These are phyloP conservation scores for Paecilomyces fulvus DNA, from an alignment of 2,329 filamentous ascomycete genomes.

Conservation along the genomic window DNA sequence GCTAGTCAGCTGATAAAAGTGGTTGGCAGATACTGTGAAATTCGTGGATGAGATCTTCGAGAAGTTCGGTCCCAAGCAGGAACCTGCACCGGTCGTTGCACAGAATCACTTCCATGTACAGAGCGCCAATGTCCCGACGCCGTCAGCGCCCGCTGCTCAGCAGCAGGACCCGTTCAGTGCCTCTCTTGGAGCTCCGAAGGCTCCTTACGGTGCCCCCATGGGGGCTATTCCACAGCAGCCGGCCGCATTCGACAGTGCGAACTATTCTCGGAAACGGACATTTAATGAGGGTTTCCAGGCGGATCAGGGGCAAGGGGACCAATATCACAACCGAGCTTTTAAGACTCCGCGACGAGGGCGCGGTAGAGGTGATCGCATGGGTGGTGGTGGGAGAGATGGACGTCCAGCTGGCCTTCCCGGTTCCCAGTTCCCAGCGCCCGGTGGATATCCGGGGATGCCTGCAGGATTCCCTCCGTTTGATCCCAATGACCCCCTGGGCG, in stretches of 20 bases:
- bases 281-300: slow-evolving; percentile 43
- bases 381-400: slow-evolving; percentile 15
- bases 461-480: slow-evolving; percentile 46
- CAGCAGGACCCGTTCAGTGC: slow-evolving; percentile 15
- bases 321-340: slow-evolving; percentile 39
- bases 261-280: slow-evolving; percentile 43
- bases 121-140: slow-evolving; percentile 4
- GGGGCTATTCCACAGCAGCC: slow-evolving; percentile 11
- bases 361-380: slow-evolving; percentile 36
- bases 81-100: slow-evolving; percentile 15
- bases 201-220: slow-evolving; percentile 13
- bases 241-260: slow-evolving; percentile 12
- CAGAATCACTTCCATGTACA: slow-evolving; percentile 10
- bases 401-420: slow-evolving; percentile 13
- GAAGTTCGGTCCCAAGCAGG: slow-evolving; percentile 40
- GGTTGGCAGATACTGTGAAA: slow-evolving; percentile 36
- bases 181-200: slow-evolving; percentile 12
- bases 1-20: neutral
- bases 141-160: slow-evolving; percentile 11
- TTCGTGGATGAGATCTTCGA: slow-evolving; percentile 51
- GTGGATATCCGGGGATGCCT: slow-evolving; percentile 30
- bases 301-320: slow-evolving; percentile 35
- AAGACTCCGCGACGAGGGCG: slow-evolving; percentile 37
- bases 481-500: slow-evolving; percentile 47
- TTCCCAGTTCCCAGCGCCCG: slow-evolving; percentile 21